Base-by-base conservation (phyloP, 1,284 basidiomycete species). In the Boletus semigastroideus region DNA sequence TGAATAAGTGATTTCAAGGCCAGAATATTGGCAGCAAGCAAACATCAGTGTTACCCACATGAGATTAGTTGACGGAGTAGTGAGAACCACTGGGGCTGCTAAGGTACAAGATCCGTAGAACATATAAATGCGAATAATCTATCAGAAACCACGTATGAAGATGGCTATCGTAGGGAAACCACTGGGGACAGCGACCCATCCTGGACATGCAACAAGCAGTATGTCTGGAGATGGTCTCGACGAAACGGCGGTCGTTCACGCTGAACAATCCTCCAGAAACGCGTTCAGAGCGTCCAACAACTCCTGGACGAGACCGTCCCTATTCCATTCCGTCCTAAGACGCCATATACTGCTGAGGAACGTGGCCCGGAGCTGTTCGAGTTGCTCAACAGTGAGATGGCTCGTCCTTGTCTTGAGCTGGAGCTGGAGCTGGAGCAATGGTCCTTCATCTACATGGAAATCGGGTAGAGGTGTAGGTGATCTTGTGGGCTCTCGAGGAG, bases 351-450 rank as follows among this genome's bases (percentile, higher is more conserved):
- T 76, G 46, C 87, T 84, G 41, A 94, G 82, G 58, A 85, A 89
- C 1, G 82, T 84, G 5, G 96, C 94, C 4, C 97, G 84, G 7
- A 98, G 77, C 66, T 98, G 94, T 65, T 98, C 95, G 3, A 99
- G 80, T 67, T 98, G 86, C 64, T 99, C 96, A 42, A 98, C 78
- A 22, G 76, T 90, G 40, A 94, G 73, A 1, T 63, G 62, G 1
- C 59, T 68, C 1, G 92, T 95, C 42, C 67, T 66, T 20, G 78
- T 72, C 30, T 72, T 72, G 28, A 91, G 67, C 48, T 74, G 70
- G 12, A 64, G 49, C 52, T 74, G 68, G 1, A 93, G 73, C 19
- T 77, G 64, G 1, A 59, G 59, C 8, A 91, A 58, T 5, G 75
- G 63, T 5, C 52, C 62, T 28, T 79, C 72, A 51, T 85, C 72